A percentile compares a stretch with the other conserved stretches of the same genome.
Evolutionary conservation across 2,329 filamentous ascomycete genomes (phyloP).

Genomic region (Pseudogymnoascus destructans): DNA sequence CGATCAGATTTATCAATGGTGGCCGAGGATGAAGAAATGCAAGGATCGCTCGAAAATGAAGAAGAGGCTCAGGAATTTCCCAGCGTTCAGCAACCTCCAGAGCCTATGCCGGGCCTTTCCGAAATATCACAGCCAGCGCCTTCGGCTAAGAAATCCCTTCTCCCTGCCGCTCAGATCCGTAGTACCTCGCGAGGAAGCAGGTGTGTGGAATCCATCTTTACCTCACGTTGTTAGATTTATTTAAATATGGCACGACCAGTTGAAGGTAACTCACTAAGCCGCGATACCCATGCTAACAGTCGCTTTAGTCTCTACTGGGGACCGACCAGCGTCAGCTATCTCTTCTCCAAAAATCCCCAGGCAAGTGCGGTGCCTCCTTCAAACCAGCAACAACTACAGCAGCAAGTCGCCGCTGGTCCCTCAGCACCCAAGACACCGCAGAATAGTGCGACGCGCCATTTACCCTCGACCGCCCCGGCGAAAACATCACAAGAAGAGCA

Average conservation of each 20-base stretch:
- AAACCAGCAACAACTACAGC: not conserved
- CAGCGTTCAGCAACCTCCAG: constrained; percentile 14
- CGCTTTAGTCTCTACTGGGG: not conserved
- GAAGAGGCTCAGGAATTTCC: constrained; percentile 8
- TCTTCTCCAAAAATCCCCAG: not conserved
- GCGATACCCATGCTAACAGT: not conserved
- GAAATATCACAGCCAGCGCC: constrained; percentile 12
- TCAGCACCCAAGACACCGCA: not conserved
- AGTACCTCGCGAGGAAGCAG: constrained; percentile 12
- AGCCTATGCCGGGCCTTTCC: constrained; percentile 18
- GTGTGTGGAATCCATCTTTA: constrained; percentile 10
- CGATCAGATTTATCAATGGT: constrained; percentile 21
- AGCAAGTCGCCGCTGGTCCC: not conserved
- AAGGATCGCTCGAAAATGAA: constrained; percentile 8
- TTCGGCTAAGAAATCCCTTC: constrained; percentile 9
- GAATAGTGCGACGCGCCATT: not conserved
- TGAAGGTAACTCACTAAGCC: not conserved
- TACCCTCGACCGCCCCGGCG: not conserved
- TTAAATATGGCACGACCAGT: not conserved
- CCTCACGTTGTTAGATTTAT: not conserved
- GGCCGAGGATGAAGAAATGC: constrained; percentile 16
- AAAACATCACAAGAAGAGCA: not conserved
- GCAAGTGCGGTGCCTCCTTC: not conserved
- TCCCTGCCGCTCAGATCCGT: constrained; percentile 14
- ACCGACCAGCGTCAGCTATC: not conserved